Evolutionary conservation across 208 protist genomes (phyloP).

Genomic region (Acanthamoeba sp.): DNA sequence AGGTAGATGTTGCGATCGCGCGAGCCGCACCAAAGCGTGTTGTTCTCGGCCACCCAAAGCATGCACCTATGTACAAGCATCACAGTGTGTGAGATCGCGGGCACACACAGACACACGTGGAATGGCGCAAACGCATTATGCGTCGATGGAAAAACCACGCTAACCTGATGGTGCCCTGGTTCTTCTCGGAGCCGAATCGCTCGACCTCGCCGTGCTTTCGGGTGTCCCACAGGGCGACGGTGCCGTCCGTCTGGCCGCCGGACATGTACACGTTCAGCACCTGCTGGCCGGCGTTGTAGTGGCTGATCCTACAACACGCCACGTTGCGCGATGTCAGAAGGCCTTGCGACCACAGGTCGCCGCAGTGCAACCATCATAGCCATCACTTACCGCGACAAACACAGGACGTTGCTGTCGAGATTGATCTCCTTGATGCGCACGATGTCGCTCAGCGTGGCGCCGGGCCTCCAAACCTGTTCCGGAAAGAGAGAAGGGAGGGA

Average conservation of each 20-base stretch:
- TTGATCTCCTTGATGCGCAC: constrained; percentile 39
- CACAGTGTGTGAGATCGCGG: background rate
- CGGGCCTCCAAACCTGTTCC: constrained; percentile 10
- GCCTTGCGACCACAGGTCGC: too few species aligned
- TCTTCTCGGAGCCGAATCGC: constrained; percentile 39
- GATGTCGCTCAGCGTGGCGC: constrained; percentile 34
- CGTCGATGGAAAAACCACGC: background rate
- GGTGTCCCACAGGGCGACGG: constrained; percentile 34
- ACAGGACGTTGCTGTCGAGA: constrained; percentile 40
- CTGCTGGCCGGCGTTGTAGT: constrained; percentile 56
- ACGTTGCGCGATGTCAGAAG: background rate
- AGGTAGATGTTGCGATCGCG: constrained; percentile 63
- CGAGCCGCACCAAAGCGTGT: constrained; percentile 57
- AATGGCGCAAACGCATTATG: background rate
- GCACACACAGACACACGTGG: background rate
- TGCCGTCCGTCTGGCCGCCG: constrained; percentile 34
- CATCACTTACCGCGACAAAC: background rate
- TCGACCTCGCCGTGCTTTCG: constrained; percentile 32
- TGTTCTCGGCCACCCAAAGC: constrained; percentile 62
- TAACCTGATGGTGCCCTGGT: constrained; percentile 36
- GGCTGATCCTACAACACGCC: constrained; percentile 52
- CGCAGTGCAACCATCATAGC: too few species aligned
- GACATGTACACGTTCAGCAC: constrained; percentile 49
- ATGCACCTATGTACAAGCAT: background rate
- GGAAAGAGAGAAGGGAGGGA: too few species aligned